Evolutionary conservation across 768 basidiomycete genomes (phyloP), one percentile per base, ranked within the genome.

Genomic region (Porphyrellus cyaneotinctus): DNA sequence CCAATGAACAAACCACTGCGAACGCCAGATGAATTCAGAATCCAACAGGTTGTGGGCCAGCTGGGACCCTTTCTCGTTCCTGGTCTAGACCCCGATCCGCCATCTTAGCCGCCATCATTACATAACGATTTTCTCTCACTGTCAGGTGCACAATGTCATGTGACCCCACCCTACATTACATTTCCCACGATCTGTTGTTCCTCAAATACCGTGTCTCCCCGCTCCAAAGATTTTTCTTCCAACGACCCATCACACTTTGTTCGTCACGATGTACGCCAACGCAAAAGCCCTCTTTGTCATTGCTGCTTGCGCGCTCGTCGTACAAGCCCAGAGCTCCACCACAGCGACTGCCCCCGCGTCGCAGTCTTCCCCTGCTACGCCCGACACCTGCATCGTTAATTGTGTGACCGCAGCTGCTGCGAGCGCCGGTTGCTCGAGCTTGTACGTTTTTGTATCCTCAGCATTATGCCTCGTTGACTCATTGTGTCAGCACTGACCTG

Each of bases 401-500:
- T 69, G 67, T 8, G 24, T 49, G 7, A 43, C 47, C 4, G 0
- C 0, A 0, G 67, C 64, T 0, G 57, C 58, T 0, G 0, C 41
- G 0, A 2, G 1, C 2, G 18, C 12, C 0, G 17, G n/a, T 0
- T 69, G 67, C 18, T 0, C n/a, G 1, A 51, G 49, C 51, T 59
- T 8, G 66, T 70, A 41, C 6, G 66, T 49, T 20, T 12, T 3
- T 12, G 13, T 10, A 5, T 20, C 24, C 0, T 11, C 20, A 15
- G 17, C 24, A 6, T 42, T 17, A 3, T 2, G 3, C 12, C 13
- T 10, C 3, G 5, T 31, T 58, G 9, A 48, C 13, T 10, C 28
- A 12, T 9, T 9, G 18, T 11, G 12, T 43, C 28, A 79, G 78
- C 60, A 61, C 73, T 13, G 60, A 79, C 59, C 0, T 74, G n/a